Evolutionary conservation across 768 basidiomycete genomes (phyloP).

Genomic region (Fistulinella prunicolor): DNA sequence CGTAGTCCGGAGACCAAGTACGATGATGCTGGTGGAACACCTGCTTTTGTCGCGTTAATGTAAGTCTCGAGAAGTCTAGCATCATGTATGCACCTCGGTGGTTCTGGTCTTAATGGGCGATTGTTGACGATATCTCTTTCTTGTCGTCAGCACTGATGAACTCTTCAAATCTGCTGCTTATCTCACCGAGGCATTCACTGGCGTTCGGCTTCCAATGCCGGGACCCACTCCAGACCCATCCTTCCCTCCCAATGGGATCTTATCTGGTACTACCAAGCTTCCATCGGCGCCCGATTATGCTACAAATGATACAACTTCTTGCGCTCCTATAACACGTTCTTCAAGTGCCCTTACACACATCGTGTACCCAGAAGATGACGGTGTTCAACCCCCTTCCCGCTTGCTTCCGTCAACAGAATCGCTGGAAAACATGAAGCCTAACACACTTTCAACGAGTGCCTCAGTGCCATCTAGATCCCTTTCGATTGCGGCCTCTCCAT

Average conservation of each 20-base stretch:
- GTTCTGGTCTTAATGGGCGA: not conserved
- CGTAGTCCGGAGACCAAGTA: constrained; percentile 63
- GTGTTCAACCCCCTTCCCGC: not conserved
- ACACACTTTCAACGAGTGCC: not conserved
- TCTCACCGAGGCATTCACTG: constrained; percentile 62
- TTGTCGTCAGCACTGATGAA: constrained; percentile 59
- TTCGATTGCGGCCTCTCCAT: not conserved
- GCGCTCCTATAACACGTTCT: constrained; percentile 13
- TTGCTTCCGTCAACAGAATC: not conserved
- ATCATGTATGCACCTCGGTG: not conserved
- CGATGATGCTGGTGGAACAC: constrained; percentile 57
- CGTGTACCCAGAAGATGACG: constrained; percentile 11
- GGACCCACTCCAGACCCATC: constrained; percentile 13
- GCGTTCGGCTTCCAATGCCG: constrained; percentile 22
- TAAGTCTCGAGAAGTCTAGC: constrained; percentile 27
- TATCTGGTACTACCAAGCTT: not conserved
- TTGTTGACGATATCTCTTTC: constrained; percentile 5
- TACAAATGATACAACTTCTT: not conserved
- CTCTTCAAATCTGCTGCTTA: constrained; percentile 74
- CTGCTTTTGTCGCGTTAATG: constrained; percentile 72
- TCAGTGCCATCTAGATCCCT: not conserved
- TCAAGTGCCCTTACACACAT: constrained; percentile 24
- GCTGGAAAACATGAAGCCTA: not conserved
- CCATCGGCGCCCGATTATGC: not conserved
- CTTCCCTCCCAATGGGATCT: not conserved